These are phyloP conservation scores for Ophiostoma sp. DNA, from an alignment of 2,329 filamentous ascomycete genomes.

Conservation along the genomic window DNA sequence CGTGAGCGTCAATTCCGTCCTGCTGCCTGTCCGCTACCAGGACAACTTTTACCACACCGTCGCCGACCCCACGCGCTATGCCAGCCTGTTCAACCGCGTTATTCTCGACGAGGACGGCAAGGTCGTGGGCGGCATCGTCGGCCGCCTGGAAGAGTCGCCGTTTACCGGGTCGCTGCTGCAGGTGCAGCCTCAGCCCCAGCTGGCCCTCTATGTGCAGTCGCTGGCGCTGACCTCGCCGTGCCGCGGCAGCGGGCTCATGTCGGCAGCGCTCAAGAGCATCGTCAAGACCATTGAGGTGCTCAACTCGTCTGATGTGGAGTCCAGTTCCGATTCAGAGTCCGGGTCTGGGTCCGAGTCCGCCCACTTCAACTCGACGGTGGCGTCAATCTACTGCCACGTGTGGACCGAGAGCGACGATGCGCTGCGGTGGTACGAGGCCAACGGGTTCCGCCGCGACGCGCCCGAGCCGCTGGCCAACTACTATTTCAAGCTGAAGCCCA, in stretches of 20 bases:
- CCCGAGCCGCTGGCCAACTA: conserved; percentile 49
- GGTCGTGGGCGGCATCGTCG: conserved; percentile 59
- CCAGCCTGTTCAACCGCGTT: conserved; percentile 52
- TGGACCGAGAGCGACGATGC: conserved; percentile 63
- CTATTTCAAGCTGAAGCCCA: conserved; percentile 57
- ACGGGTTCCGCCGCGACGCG: conserved; percentile 50
- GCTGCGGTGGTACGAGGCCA: conserved; percentile 55
- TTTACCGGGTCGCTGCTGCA: neutral
- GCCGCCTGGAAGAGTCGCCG: conserved; percentile 49
- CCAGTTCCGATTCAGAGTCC: too few species aligned
- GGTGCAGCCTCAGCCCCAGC: conserved; percentile 21
- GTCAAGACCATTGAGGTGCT: conserved; percentile 39
- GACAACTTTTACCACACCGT: conserved; percentile 58
- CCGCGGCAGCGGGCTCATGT: conserved; percentile 53
- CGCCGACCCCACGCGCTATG: conserved; percentile 45
- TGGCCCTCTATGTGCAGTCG: conserved; percentile 60
- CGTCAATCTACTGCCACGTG: conserved; percentile 56
- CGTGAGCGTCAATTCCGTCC: conserved; percentile 59
- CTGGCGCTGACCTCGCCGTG: conserved; percentile 60
- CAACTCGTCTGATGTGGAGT: conserved; percentile 22
- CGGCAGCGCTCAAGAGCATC: conserved; percentile 52
- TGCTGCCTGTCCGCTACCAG: conserved; percentile 59
- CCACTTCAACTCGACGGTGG: neutral
- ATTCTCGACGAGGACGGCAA: conserved; percentile 44
- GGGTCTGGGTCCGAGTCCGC: neutral